Percentiles rank a stretch among this genome's conserved stretches.
Evolutionary conservation across 768 basidiomycete genomes (phyloP).

Genomic region (Amylocystis lapponica): DNA sequence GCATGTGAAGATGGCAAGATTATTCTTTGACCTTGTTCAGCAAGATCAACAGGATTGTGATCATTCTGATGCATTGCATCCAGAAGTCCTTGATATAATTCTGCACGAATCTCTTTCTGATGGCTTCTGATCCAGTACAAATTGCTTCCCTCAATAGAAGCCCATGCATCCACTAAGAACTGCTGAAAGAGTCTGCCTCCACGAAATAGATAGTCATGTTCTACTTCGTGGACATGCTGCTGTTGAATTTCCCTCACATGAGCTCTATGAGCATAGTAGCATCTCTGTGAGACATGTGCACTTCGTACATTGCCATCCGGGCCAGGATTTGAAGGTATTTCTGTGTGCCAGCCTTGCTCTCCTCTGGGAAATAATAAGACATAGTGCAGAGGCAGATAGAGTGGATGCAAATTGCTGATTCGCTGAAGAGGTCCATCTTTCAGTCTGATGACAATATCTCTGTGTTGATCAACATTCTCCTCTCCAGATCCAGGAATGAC

Average conservation of each 20-base stretch:
- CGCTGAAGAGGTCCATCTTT: constrained; percentile 20
- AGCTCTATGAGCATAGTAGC: constrained; percentile 29
- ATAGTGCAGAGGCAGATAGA: constrained; percentile 38
- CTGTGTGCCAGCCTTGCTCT: constrained; percentile 31
- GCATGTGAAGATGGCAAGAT: constrained; percentile 38
- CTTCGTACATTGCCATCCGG: background rate
- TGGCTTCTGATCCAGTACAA: constrained; percentile 30
- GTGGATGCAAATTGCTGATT: constrained; percentile 30
- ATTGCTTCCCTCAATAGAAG: constrained; percentile 34
- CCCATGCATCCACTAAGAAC: constrained; percentile 41
- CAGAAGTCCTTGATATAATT: constrained; percentile 28
- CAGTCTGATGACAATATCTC: constrained; percentile 31
- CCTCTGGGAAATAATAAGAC: constrained; percentile 38
- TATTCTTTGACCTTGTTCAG: constrained; percentile 26
- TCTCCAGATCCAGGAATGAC: constrained; percentile 32
- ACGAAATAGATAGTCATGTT: constrained; percentile 23
- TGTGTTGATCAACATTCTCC: constrained; percentile 4
- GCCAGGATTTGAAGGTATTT: constrained; percentile 9
- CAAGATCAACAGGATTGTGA: constrained; percentile 21
- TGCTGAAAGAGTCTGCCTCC: constrained; percentile 39
- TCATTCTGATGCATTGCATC: constrained; percentile 24
- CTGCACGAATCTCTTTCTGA: constrained; percentile 29
- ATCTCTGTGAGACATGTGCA: constrained; percentile 23
- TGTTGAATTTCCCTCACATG: constrained; percentile 21
- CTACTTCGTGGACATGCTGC: background rate